Percentiles rank a stretch among this genome's conserved stretches.
phyloP scores from a whole-genome alignment of 306 rosid genomes.

The Oemleria cerasiformis region DNA sequence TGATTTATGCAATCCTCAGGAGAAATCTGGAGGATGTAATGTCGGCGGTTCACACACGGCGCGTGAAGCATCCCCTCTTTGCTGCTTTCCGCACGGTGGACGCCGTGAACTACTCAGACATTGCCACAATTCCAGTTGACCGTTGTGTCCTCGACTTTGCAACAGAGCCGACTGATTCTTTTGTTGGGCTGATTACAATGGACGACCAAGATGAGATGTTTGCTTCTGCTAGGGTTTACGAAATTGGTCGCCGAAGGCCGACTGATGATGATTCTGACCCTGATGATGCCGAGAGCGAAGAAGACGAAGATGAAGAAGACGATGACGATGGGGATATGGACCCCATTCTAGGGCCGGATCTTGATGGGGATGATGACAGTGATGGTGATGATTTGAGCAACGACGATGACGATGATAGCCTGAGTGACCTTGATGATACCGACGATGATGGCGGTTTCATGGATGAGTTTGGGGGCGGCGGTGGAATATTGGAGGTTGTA shows the following conservation, averaged over 20 bases:
- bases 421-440: constrained; percentile 49
- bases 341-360: constrained; percentile 69
- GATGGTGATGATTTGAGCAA: constrained; percentile 76
- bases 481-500: constrained; percentile 57
- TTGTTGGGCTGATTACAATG: constrained; percentile 88
- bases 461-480: constrained; percentile 69
- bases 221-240: constrained; percentile 84
- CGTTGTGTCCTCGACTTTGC: constrained; percentile 98
- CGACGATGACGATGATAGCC: constrained; percentile 57
- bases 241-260: constrained; percentile 90
- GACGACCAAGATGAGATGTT: constrained; percentile 95
- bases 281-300: constrained; percentile 92
- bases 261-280: constrained; percentile 98
- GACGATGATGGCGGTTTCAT: constrained; percentile 76
- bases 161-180: constrained; percentile 85
- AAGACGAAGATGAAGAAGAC: constrained; percentile 70
- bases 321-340: constrained; percentile 52
- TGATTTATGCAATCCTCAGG: constrained; percentile 90
- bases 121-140: constrained; percentile 83
- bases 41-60: constrained; percentile 86
- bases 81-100: constrained; percentile 96
- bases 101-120: constrained; percentile 88
- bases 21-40: constrained; percentile 91
- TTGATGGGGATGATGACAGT: constrained; percentile 74
- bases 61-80: constrained; percentile 79